Evolutionary conservation across 768 basidiomycete genomes (phyloP).

Genomic region (Mrakia frigida): DNA sequence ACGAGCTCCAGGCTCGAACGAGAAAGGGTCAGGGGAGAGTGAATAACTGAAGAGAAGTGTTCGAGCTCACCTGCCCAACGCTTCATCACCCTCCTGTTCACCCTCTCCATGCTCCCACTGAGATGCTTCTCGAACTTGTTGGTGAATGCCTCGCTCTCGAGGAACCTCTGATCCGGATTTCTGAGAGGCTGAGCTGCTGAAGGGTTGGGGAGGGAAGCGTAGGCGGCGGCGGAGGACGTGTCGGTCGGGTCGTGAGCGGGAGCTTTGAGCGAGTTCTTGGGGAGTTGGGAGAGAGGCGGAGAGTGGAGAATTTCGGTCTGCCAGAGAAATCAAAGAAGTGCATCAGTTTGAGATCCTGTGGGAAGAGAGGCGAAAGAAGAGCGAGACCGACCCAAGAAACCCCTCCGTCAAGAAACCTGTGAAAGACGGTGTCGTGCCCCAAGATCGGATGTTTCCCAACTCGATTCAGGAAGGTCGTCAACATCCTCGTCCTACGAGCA

Average conservation of each 20-base stretch:
- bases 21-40: constrained; percentile 34
- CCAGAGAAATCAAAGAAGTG: background rate
- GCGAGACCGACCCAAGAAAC: constrained; percentile 67
- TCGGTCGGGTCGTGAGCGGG: constrained; percentile 93
- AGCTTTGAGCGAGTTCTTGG: constrained; percentile 92
- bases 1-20: constrained; percentile 11
- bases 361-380: background rate
- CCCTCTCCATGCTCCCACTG: constrained; percentile 89
- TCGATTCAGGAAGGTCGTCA: constrained; percentile 91
- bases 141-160: constrained; percentile 93
- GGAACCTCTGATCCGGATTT: constrained; percentile 87
- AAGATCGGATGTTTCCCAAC: constrained; percentile 86
- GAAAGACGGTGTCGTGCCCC: constrained; percentile 92
- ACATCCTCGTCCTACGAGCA: constrained; percentile 82
- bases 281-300: constrained; percentile 80
- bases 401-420: constrained; percentile 89
- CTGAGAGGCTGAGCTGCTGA: constrained; percentile 82
- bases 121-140: constrained; percentile 91
- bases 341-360: background rate
- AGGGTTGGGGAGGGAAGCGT: constrained; percentile 80
- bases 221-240: constrained; percentile 63
- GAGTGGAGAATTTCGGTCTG: constrained; percentile 90
- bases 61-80: constrained; percentile 80
- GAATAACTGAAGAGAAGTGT: constrained; percentile 22
- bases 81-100: constrained; percentile 84